Evolutionary conservation across 352 stramenopile species (phyloP).

Genomic region (Globisporangium okanoganense): DNA sequence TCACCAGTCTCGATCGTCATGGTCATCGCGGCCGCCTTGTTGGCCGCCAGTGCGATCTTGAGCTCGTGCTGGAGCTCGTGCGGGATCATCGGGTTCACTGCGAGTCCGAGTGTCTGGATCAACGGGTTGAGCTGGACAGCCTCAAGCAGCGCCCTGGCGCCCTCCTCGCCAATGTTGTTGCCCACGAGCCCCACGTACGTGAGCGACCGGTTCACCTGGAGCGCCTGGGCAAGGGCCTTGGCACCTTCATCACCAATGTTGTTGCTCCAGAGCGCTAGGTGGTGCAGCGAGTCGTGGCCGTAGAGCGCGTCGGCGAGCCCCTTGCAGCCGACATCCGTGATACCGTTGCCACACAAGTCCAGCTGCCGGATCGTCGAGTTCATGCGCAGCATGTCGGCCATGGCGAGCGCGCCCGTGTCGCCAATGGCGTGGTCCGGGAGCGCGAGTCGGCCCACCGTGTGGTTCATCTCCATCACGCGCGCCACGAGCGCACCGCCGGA

Average conservation of each 20-base stretch:
- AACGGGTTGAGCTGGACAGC: constrained; percentile 41
- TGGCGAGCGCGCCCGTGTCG: constrained; percentile 36
- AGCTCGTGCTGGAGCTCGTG: constrained; percentile 32
- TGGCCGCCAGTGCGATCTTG: constrained; percentile 36
- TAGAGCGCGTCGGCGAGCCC: constrained; percentile 38
- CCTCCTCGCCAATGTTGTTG: constrained; percentile 40
- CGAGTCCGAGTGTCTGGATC: constrained; percentile 38
- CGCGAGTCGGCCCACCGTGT: constrained; percentile 37
- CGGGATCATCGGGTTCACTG: constrained; percentile 44
- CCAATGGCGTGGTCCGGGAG: constrained; percentile 53
- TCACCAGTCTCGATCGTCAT: neutral
- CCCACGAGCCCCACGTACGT: constrained; percentile 45
- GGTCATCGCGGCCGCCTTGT: constrained; percentile 26
- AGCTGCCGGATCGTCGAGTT: constrained; percentile 50
- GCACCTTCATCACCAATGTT: constrained; percentile 41
- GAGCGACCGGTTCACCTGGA: constrained; percentile 49
- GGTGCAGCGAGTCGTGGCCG: constrained; percentile 42
- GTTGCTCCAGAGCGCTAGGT: constrained; percentile 43
- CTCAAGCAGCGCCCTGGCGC: constrained; percentile 37
- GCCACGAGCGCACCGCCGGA: constrained; percentile 39
- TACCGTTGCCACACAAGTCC: constrained; percentile 46
- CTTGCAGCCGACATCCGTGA: constrained; percentile 26
- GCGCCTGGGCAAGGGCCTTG: constrained; percentile 35
- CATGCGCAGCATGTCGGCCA: constrained; percentile 46
- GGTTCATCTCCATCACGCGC: constrained; percentile 49